Percentiles rank a stretch among this genome's conserved stretches.
These are phyloP conservation scores for Talaromyces stipitatus DNA, from an alignment of 495 filamentous ascomycete genomes.

Conservation along the genomic window DNA sequence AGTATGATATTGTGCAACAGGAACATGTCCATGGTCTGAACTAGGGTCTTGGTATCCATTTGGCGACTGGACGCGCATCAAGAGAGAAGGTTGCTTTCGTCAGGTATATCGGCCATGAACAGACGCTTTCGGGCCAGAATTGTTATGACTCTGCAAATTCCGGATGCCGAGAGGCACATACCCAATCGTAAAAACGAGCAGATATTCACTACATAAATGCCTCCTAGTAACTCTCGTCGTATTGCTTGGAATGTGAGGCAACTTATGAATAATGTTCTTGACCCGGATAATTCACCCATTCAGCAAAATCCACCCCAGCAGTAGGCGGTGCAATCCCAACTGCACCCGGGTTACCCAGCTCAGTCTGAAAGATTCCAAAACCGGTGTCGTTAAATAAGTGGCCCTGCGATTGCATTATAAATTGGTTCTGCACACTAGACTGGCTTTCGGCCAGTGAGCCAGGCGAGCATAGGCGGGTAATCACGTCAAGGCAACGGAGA, in stretches of 20 bases:
- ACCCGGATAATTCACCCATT: slow-evolving; percentile 34
- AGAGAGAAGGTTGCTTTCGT: neutral
- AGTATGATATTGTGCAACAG: slow-evolving; percentile 21
- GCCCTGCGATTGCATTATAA: slow-evolving; percentile 34
- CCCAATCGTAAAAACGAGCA: no score
- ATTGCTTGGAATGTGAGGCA: neutral
- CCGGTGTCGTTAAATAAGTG: slow-evolving; percentile 34
- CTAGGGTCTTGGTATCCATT: slow-evolving; percentile 1
- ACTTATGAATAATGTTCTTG: slow-evolving; percentile 19
- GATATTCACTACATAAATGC: no score
- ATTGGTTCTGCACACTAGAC: slow-evolving; percentile 11
- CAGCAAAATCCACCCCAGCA: slow-evolving; percentile 32
- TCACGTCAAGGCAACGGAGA: slow-evolving; percentile 34
- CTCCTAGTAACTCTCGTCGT: no score
- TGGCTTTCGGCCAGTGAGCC: slow-evolving; percentile 3
- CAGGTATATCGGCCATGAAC: neutral
- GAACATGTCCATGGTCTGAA: neutral
- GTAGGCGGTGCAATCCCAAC: slow-evolving; percentile 1
- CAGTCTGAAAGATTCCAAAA: slow-evolving; percentile 30
- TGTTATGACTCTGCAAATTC: neutral
- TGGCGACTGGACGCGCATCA: neutral
- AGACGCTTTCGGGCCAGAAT: neutral
- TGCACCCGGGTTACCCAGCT: slow-evolving; percentile 9
- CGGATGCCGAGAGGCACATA: no score
- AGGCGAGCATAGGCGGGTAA: slow-evolving; percentile 36